Base-by-base conservation (phyloP, 2,329 filamentous ascomycete species). In the Pseudogymnoascus sp. region DNA sequence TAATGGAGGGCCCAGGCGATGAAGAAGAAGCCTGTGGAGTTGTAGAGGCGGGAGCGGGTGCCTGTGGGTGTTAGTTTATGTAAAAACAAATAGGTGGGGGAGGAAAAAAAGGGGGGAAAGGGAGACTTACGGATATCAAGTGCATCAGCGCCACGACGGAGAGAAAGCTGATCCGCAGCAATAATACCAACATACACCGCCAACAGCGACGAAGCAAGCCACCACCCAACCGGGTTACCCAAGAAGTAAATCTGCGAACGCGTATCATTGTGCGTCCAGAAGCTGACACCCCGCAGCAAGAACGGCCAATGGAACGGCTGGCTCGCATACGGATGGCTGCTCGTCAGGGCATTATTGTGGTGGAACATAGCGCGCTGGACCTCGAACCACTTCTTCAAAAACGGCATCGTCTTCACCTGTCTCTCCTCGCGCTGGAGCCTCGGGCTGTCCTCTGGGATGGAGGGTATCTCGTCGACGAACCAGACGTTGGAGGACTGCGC, bases 1-100 rank as follows among this genome's bases (percentile, higher is more conserved):
- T 97, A 99, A 76, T 99, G 95, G 1, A 92, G 93, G 13, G 91
- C 92, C 95, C 95, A 99, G 64, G 92, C 92, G 64, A 99, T 85
- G 86, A 97, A 98, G 81, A 99, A 96, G 85, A 99, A 99, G 23
- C 95, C 95, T 0, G 95, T 98, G 63, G 92, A 97, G 82, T 98
- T 98, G 80, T 99, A 99, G 61, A 99, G 84, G 68, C 93, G 92
- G 23, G 90, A 93, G 69, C 95, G 93, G 31, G 95, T 92, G 69
- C 92, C 92, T 89, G 73, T 60, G 60, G 66, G 48, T 57, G 45
- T 51, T 51, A 51, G 45, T 10, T 25, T 7, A n/a, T 39, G 28
- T 2, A 8, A 8, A 28, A 7, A 28, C n/a, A n/a, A n/a, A n/a
- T n/a, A 31, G 7, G 23, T 28, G 11, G 13, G 43, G 3, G 62